phyloP scores from a whole-genome alignment of 164 flowering plant species.

The Hamamelis virginiana region DNA sequence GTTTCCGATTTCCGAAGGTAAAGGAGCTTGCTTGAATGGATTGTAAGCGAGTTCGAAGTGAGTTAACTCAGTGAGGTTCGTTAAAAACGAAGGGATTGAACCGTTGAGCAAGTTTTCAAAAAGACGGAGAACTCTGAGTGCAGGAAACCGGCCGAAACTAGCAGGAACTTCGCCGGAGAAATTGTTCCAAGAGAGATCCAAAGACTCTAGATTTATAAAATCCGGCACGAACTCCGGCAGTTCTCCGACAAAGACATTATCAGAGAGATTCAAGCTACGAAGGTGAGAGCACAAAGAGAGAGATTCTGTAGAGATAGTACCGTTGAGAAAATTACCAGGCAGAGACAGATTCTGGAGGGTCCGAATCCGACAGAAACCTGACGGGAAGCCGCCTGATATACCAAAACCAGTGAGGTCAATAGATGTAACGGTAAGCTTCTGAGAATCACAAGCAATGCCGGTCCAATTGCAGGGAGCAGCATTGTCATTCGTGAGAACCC shows the following conservation, averaged over 20 bases:
- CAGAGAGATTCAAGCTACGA: slow-evolving; percentile 35
- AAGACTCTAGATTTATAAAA: slow-evolving; percentile 29
- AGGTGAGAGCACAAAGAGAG: slow-evolving; percentile 56
- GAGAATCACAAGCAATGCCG: slow-evolving; percentile 53
- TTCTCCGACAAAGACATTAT: slow-evolving; percentile 44
- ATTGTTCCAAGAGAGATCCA: slow-evolving; percentile 53
- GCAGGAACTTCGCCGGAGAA: slow-evolving; percentile 64
- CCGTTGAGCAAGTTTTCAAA: slow-evolving; percentile 47
- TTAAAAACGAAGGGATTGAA: slow-evolving; percentile 46
- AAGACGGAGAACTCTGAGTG: slow-evolving; percentile 39
- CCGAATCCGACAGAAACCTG: slow-evolving; percentile 48
- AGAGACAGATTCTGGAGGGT: slow-evolving; percentile 54
- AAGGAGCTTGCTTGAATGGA: slow-evolving; percentile 33
- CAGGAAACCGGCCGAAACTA: slow-evolving; percentile 45
- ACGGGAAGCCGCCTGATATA: slow-evolving; percentile 54
- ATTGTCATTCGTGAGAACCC: slow-evolving; percentile 24
- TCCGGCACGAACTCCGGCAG: slow-evolving; percentile 48
- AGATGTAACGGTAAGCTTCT: slow-evolving; percentile 19
- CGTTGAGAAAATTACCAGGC: slow-evolving; percentile 34
- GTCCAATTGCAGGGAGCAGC: slow-evolving; percentile 62
- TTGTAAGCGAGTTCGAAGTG: slow-evolving; percentile 39
- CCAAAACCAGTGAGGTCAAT: slow-evolving; percentile 36
- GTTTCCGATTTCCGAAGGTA: slow-evolving; percentile 58
- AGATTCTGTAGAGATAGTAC: slow-evolving; percentile 23
- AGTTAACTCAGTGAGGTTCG: slow-evolving; percentile 51